These are phyloP conservation scores for Candida sp. DNA, from an alignment of 1,139 yeast genomes.

Conservation along the genomic window DNA sequence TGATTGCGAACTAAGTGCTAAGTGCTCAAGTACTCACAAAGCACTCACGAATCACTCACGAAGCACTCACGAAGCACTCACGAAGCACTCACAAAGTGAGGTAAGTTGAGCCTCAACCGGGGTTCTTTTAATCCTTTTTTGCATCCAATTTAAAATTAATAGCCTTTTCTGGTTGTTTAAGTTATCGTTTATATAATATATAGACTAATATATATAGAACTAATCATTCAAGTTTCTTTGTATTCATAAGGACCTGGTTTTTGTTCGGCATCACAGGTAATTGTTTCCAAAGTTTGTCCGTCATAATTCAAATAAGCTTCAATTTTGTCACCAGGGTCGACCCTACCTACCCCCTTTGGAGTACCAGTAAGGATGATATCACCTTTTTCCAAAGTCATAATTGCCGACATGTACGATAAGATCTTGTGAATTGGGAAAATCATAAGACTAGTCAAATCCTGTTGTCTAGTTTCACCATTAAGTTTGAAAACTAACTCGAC, in stretches of 20 bases:
- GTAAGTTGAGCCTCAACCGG: too few relatives aligned
- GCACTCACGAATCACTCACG: too few relatives aligned
- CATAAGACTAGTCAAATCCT: slow-evolving; percentile 83
- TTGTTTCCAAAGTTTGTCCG: slow-evolving; percentile 53
- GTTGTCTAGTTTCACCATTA: slow-evolving; percentile 69
- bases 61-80: too few relatives aligned
- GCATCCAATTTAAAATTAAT: too few relatives aligned
- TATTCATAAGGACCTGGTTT: slow-evolving; percentile 82
- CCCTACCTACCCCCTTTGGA: slow-evolving; percentile 94
- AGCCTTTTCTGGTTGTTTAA: too few relatives aligned
- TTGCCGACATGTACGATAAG: slow-evolving; percentile 73
- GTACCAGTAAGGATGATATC: slow-evolving; percentile 94
- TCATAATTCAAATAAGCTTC: slow-evolving; percentile 58
- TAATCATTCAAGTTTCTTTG: slow-evolving; percentile 40
- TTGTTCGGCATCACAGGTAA: slow-evolving; percentile 52
- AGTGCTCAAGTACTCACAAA: too few relatives aligned
- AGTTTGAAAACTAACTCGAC: slow-evolving; percentile 65
- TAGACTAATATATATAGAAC: background rate
- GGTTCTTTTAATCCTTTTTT: too few relatives aligned
- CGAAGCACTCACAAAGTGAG: too few relatives aligned
- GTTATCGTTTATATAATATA: too few relatives aligned
- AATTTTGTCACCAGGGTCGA: slow-evolving; percentile 74
- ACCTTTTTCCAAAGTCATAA: slow-evolving; percentile 89
- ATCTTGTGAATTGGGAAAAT: slow-evolving; percentile 82
- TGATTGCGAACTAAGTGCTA: too few relatives aligned